phyloP scores from a whole-genome alignment of 2,329 filamentous ascomycete genomes.

The Furcasterigmium sp. region DNA sequence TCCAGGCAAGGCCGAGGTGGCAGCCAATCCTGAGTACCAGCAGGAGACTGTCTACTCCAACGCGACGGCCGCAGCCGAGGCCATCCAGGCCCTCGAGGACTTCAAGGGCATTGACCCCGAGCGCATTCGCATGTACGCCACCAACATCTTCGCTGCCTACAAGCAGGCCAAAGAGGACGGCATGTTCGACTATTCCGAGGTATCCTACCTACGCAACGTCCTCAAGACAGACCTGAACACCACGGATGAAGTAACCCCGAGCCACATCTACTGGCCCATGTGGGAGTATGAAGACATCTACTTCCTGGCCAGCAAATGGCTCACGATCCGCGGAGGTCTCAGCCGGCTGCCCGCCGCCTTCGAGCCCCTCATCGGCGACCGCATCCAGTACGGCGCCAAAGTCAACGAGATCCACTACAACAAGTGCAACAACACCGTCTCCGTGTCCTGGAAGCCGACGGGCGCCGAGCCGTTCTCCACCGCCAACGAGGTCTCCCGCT shows the following conservation, averaged over 20 bases:
- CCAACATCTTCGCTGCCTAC: constrained; percentile 23
- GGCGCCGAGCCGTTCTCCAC: constrained; percentile 16
- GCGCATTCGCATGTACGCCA: constrained; percentile 15
- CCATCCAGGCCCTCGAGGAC: constrained; percentile 16
- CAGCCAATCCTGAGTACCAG: constrained; percentile 13
- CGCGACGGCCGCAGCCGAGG: constrained; percentile 16
- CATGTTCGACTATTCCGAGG: constrained; percentile 22
- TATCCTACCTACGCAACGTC: constrained; percentile 24
- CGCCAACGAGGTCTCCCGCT: constrained; percentile 20
- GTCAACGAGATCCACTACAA: constrained; percentile 17
- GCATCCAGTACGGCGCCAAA: constrained; percentile 16
- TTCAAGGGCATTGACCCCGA: constrained; percentile 17
- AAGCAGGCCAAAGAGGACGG: constrained; percentile 21
- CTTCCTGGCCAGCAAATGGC: constrained; percentile 18
- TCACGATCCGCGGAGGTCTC: constrained; percentile 25
- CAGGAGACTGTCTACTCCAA: not conserved
- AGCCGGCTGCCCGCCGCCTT: constrained; percentile 28
- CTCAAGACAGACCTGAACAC: constrained; percentile 27
- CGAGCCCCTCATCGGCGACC: constrained; percentile 21
- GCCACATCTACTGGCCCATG: constrained; percentile 18
- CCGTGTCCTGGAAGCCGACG: constrained; percentile 13
- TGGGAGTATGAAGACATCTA: constrained; percentile 22
- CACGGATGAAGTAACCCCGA: constrained; percentile 26
- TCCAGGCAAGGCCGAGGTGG: constrained; percentile 16
- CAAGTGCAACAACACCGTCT: constrained; percentile 12